Percentiles rank a stretch among this genome's conserved stretches.
Conservation (phyloP, 1,284 basidiomycete species). For the Ustilago vetiveriae region DNA sequence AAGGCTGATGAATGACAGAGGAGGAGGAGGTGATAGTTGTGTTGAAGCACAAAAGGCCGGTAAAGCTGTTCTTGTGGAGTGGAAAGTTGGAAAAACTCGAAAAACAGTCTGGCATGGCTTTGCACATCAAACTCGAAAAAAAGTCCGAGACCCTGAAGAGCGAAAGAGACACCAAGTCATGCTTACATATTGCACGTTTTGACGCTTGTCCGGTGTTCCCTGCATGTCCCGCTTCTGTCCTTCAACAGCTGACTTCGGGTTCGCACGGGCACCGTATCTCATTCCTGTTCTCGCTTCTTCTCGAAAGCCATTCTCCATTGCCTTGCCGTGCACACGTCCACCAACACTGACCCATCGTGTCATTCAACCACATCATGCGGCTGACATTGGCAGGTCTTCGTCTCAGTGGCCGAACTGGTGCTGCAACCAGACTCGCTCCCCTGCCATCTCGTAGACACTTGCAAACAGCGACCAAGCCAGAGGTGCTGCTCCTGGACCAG, state of each 20-base stretch:
- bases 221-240: background rate
- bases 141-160: background rate
- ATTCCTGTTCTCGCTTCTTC: no score
- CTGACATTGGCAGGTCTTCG: background rate
- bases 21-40: background rate
- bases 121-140: background rate
- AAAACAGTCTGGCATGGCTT: background rate
- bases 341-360: background rate
- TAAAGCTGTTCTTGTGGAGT: no score
- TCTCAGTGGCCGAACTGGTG: background rate
- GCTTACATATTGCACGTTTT: conserved; percentile 23
- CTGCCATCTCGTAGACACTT: conserved; percentile 3
- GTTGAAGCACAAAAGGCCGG: no score
- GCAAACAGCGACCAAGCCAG: conserved; percentile 28
- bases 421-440: background rate
- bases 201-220: no score
- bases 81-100: background rate
- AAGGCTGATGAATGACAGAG: no score
- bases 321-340: background rate
- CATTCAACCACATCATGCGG: conserved; percentile 6
- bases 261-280: background rate
- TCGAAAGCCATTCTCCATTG: no score
- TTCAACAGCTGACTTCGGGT: background rate
- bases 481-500: conserved; percentile 59
- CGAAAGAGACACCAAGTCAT: no score